Percentiles rank a stretch among this genome's conserved stretches.
Evolutionary conservation across 805 yeast genomes (phyloP).

Genomic region (Blastobotrys mokoenaii): DNA sequence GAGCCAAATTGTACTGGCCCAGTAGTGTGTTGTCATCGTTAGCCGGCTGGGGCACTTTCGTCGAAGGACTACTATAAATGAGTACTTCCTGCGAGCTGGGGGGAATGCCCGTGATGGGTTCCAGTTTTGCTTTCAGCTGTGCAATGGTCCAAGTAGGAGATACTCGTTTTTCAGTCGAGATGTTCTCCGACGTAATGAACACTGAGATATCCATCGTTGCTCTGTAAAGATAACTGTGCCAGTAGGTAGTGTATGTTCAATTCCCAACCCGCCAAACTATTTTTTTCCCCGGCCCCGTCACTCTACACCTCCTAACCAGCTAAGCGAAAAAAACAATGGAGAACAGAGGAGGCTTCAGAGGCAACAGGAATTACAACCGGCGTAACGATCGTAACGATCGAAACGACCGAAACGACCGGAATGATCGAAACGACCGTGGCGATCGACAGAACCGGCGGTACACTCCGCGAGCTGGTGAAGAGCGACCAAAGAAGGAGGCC

Average conservation of each 20-base stretch:
- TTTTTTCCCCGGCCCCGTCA: background rate
- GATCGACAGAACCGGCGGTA: constrained; percentile 11
- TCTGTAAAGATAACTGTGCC: background rate
- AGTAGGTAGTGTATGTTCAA: background rate
- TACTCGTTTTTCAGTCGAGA: constrained; percentile 61
- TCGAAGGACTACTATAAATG: constrained; percentile 21
- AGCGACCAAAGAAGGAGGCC: constrained; percentile 76
- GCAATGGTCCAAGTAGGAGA: constrained; percentile 53
- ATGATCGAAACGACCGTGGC: constrained; percentile 12
- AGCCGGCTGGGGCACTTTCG: constrained; percentile 7
- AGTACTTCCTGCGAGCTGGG: constrained; percentile 39
- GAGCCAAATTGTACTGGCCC: constrained; percentile 22
- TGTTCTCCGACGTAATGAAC: constrained; percentile 54
- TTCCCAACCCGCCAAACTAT: background rate
- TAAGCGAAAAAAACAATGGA: constrained; percentile 3
- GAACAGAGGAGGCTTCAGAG: constrained; percentile 1
- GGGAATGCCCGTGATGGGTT: constrained; percentile 66
- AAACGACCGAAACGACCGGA: constrained; percentile 5
- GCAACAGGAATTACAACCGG: background rate
- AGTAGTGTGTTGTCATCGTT: constrained; percentile 12
- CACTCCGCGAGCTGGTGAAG: constrained; percentile 18
- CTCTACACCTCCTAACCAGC: background rate
- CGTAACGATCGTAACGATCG: background rate
- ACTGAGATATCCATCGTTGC: constrained; percentile 39
- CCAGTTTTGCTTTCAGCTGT: constrained; percentile 47